These are phyloP conservation scores for Paramecium caudatum DNA, from an alignment of 73 alveolate species.

Conservation along the genomic window DNA sequence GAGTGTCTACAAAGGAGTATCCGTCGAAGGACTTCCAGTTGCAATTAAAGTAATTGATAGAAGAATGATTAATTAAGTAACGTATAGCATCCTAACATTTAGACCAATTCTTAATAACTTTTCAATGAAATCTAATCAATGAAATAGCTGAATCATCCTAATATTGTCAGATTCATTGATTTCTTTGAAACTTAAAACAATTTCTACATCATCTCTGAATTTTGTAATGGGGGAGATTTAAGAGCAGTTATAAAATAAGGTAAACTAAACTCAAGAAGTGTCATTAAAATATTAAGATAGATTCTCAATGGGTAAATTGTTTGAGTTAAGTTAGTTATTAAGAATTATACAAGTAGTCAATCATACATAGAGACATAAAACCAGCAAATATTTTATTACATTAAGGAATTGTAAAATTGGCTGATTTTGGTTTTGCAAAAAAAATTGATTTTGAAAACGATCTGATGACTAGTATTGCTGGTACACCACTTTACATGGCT, in stretches of 20 bases:
- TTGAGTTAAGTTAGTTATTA: constrained; percentile 4
- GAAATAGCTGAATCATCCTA: constrained; percentile 51
- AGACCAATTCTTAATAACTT: constrained; percentile 37
- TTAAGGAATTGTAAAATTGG: constrained; percentile 69
- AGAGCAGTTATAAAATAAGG: constrained; percentile 40
- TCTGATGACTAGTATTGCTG: constrained; percentile 70
- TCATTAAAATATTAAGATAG: not conserved
- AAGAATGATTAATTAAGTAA: constrained; percentile 48
- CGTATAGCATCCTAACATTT: not conserved
- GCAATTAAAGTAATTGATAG: constrained; percentile 63
- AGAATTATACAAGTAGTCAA: constrained; percentile 36
- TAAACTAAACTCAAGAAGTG: not conserved
- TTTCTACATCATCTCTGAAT: constrained; percentile 54
- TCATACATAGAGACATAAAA: constrained; percentile 74
- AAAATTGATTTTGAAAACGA: constrained; percentile 51
- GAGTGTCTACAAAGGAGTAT: constrained; percentile 37
- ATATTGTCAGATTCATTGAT: constrained; percentile 53
- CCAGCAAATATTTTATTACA: constrained; percentile 75
- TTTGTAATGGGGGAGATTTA: constrained; percentile 56
- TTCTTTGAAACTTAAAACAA: constrained; percentile 58
- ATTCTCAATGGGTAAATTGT: constrained; percentile 20
- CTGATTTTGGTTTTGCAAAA: constrained; percentile 77
- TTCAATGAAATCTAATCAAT: constrained; percentile 53
- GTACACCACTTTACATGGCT: constrained; percentile 76
- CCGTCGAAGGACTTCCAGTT: constrained; percentile 1